Conservation (phyloP, 2,329 filamentous ascomycete genomes). For the Trichophyton simii region DNA sequence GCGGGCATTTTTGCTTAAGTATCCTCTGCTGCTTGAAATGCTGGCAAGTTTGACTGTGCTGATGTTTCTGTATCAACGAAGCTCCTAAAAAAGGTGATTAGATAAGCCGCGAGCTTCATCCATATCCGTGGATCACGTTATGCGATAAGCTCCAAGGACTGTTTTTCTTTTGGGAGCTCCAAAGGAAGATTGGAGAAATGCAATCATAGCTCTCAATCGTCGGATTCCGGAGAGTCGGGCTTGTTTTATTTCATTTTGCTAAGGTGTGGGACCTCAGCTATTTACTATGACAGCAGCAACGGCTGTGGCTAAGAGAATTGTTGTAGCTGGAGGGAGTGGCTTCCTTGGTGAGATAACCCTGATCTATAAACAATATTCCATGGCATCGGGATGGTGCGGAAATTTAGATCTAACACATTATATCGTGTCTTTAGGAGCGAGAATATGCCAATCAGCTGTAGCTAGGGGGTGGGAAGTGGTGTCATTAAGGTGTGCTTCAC, state of each 20-base stretch:
- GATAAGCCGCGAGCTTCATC: neutral
- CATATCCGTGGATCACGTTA: neutral
- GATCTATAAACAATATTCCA: neutral
- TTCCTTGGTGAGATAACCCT: constrained; percentile 54
- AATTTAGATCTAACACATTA: neutral
- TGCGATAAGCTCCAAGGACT: neutral
- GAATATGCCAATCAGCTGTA: constrained; percentile 84
- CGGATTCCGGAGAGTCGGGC: neutral
- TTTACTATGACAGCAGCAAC: constrained; percentile 18
- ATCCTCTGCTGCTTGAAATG: neutral
- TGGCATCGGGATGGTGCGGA: too few species aligned
- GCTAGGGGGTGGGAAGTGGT: constrained; percentile 81
- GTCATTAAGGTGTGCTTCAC: constrained; percentile 60
- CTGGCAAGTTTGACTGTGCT: neutral
- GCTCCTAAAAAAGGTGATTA: neutral
- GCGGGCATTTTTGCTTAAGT: constrained; percentile 36
- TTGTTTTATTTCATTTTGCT: neutral
- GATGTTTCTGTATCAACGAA: neutral
- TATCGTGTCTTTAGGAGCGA: constrained; percentile 38
- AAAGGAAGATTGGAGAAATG: neutral
- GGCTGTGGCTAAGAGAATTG: constrained; percentile 58
- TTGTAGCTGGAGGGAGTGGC: constrained; percentile 87
- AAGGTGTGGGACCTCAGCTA: too few species aligned
- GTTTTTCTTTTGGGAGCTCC: neutral
- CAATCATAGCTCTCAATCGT: neutral